phyloP scores from a whole-genome alignment of 257 asterid species.

The Solanum microdontum region DNA sequence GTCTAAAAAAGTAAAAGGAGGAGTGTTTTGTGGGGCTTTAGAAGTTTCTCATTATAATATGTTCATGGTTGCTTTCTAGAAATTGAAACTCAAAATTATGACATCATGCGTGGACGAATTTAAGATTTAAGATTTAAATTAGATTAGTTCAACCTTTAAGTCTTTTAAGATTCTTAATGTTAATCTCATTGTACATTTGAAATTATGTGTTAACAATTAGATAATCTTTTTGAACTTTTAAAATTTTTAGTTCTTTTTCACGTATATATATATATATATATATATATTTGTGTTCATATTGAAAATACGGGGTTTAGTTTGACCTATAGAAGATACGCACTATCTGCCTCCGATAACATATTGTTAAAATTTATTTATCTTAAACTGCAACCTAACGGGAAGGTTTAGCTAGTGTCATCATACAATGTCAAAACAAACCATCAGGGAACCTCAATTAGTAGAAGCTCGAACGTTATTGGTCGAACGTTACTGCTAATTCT shows the following conservation, averaged over 20 bases:
- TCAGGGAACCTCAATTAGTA: slow-evolving; percentile 21
- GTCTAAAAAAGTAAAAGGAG: background rate
- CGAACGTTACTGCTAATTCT: slow-evolving; percentile 9
- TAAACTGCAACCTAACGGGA: slow-evolving; percentile 22
- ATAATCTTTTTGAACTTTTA: too few relatives aligned
- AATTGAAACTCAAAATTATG: too few relatives aligned
- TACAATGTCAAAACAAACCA: slow-evolving; percentile 34
- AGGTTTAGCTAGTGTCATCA: slow-evolving; percentile 27
- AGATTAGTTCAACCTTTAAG: too few relatives aligned
- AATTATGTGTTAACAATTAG: background rate
- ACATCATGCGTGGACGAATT: too few relatives aligned
- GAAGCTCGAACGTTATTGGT: too few relatives aligned
- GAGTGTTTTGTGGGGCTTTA: too few relatives aligned
- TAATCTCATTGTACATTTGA: too few relatives aligned
- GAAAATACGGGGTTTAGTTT: background rate
- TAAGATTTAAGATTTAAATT: too few relatives aligned
- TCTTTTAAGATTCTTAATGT: too few relatives aligned
- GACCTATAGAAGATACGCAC: background rate
- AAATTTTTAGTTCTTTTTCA: background rate
- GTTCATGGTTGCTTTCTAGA: too few relatives aligned
- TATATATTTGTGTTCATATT: background rate
- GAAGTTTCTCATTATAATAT: too few relatives aligned
- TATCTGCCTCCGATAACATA: background rate
- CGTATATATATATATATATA: too few relatives aligned
- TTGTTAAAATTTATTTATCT: background rate